These are phyloP conservation scores for Chlamydomonas incerta DNA, from an alignment of 139 green algal species.

Conservation along the genomic window DNA sequence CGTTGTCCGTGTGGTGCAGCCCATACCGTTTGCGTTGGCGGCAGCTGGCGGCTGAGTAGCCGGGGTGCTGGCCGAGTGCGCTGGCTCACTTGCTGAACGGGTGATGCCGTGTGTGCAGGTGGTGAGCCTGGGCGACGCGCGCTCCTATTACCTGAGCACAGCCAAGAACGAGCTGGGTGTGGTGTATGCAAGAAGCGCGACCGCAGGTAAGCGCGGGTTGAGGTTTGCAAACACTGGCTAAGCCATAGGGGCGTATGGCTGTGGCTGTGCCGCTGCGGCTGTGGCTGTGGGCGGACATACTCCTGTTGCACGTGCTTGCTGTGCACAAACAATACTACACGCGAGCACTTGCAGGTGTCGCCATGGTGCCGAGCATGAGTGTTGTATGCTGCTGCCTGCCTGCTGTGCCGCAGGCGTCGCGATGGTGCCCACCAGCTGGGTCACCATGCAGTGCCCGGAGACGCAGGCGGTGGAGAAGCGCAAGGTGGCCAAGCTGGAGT, in stretches of 20 bases:
- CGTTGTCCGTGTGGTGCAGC: too few species aligned
- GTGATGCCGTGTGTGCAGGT: slow-evolving; percentile 29
- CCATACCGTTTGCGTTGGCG: too few species aligned
- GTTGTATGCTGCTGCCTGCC: neutral
- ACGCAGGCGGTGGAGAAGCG: slow-evolving; percentile 78
- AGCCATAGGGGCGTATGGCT: too few species aligned
- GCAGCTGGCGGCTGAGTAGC: too few species aligned
- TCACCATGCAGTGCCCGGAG: slow-evolving; percentile 87
- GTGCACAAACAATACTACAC: too few species aligned
- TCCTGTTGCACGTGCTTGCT: too few species aligned
- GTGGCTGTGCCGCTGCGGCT: too few species aligned
- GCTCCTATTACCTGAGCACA: slow-evolving; percentile 93
- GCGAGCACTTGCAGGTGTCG: too few species aligned
- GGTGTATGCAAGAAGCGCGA: slow-evolving; percentile 84
- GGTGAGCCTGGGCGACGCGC: slow-evolving; percentile 86
- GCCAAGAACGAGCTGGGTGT: slow-evolving; percentile 92
- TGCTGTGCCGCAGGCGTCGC: slow-evolving; percentile 53
- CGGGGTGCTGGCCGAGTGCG: too few species aligned
- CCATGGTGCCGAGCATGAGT: too few species aligned
- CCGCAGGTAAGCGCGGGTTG: slow-evolving; percentile 22
- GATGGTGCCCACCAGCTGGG: slow-evolving; percentile 85
- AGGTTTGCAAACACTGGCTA: neutral
- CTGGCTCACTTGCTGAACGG: too few species aligned
- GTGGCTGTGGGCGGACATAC: too few species aligned
- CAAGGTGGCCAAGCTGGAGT: slow-evolving; percentile 76